Evolutionary conservation across 176 grass and related monocot genomes (phyloP).

Genomic region (Musa troglodytarum): DNA sequence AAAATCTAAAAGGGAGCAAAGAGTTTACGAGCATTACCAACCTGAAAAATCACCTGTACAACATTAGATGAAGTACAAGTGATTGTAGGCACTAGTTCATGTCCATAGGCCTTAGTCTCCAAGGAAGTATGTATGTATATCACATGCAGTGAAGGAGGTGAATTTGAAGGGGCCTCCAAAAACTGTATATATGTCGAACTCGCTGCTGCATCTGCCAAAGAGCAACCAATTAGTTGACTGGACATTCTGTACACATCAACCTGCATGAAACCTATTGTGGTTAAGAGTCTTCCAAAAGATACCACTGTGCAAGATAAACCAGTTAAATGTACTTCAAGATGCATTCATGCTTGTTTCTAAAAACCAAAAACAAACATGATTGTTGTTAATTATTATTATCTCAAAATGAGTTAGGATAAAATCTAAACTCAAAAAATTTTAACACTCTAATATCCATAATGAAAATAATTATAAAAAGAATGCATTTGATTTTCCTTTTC

Average conservation of each 20-base stretch:
- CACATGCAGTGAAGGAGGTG: conserved; percentile 80
- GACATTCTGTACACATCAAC: conserved; percentile 98
- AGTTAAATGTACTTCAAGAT: not conserved
- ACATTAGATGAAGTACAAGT: conserved; percentile 99
- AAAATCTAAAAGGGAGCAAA: too few relatives aligned
- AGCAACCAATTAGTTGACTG: conserved; percentile 79
- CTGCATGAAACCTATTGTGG: conserved; percentile 30
- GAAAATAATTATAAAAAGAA: not conserved
- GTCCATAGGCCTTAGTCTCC: conserved; percentile 84
- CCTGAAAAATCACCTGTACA: conserved; percentile 87
- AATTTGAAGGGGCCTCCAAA: conserved; percentile 50
- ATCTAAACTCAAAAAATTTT: not conserved
- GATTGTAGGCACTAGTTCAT: conserved; percentile 93
- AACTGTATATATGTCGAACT: conserved; percentile 76
- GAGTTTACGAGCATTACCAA: conserved; percentile 15
- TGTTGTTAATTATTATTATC: too few relatives aligned
- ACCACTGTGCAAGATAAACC: conserved; percentile 1
- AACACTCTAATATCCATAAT: not conserved
- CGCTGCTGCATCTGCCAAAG: conserved; percentile 83
- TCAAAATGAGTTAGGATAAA: too few relatives aligned
- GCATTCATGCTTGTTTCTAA: not conserved
- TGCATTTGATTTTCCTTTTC: not conserved
- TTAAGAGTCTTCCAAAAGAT: conserved; percentile 7
- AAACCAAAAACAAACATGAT: too few relatives aligned
- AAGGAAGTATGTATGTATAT: conserved; percentile 98